Evolutionary conservation across 2,329 filamentous ascomycete species (phyloP).

Genomic region (Coniochaeta ligniaria): DNA sequence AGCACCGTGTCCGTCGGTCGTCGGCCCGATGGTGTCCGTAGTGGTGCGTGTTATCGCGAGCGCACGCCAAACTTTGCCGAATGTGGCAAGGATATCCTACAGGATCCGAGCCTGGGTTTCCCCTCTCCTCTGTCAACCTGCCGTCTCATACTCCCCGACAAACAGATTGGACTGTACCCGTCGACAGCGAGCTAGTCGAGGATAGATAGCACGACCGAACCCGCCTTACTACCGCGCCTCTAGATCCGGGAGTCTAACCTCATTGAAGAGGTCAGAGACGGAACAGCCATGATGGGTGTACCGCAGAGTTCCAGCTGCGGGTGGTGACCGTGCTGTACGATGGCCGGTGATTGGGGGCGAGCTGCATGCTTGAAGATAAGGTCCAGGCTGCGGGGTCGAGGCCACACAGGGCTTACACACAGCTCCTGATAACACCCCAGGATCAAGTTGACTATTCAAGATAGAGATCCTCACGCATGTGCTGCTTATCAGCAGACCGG

Average conservation of each 20-base stretch:
- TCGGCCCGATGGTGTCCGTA: not conserved
- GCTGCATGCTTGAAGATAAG: not conserved
- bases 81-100: not conserved
- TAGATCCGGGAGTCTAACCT: not conserved
- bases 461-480: not conserved
- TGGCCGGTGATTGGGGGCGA: not conserved
- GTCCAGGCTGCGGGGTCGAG: not conserved
- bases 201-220: not conserved
- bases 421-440: not conserved
- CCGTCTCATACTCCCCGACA: too few species aligned
- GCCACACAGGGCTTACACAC: not conserved
- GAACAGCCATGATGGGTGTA: not conserved
- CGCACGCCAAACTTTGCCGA: not conserved
- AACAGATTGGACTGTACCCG: not conserved
- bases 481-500: not conserved
- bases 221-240: not conserved
- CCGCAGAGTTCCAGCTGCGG: not conserved
- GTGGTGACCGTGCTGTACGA: not conserved
- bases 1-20: not conserved
- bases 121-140: not conserved
- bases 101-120: not conserved
- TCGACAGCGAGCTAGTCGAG: not conserved
- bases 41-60: not conserved
- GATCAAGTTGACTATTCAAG: not conserved
- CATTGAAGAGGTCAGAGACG: not conserved